Evolutionary conservation across 2,329 filamentous ascomycete species (phyloP).

Genomic region (Sporothrix mexicana): DNA sequence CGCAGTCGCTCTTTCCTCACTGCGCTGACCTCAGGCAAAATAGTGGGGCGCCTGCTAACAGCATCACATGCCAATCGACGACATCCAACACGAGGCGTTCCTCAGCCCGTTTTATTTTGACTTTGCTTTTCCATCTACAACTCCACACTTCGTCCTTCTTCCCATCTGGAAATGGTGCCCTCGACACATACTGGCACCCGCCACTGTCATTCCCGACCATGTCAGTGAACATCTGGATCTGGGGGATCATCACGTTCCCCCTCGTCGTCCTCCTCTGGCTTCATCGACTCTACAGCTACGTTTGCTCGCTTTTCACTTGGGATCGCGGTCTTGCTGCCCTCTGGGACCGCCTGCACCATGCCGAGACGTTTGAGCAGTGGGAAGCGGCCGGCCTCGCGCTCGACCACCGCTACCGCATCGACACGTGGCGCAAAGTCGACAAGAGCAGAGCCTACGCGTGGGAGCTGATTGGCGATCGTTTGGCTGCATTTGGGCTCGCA

Average conservation of each 20-base stretch:
- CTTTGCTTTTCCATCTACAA: background rate
- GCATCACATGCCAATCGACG: conserved; percentile 24
- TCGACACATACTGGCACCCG: conserved; percentile 8
- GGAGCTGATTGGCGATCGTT: conserved; percentile 77
- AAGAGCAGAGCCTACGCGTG: conserved; percentile 85
- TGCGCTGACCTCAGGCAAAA: background rate
- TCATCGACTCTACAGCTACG: conserved; percentile 26
- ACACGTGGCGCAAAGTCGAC: conserved; percentile 79
- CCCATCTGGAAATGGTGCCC: background rate
- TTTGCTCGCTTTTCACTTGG: conserved; percentile 27
- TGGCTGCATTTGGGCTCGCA: conserved; percentile 46
- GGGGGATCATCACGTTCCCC: conserved; percentile 35
- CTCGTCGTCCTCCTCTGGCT: conserved; percentile 34
- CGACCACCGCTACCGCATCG: conserved; percentile 80
- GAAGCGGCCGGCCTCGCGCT: conserved; percentile 80
- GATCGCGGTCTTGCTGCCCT: conserved; percentile 43
- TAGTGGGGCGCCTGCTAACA: background rate
- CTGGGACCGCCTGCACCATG: conserved; percentile 69
- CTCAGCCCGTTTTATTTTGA: background rate
- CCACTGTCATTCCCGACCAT: conserved; percentile 20
- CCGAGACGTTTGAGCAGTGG: conserved; percentile 82
- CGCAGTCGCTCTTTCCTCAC: background rate
- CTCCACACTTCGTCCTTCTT: too few relatives aligned
- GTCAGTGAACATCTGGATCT: conserved; percentile 35
- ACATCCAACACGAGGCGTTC: conserved; percentile 4